A percentile compares a stretch with the other conserved stretches of the same genome.
Conservation (phyloP, 2,329 filamentous ascomycete species). For the Aspergillus terreus region DNA sequence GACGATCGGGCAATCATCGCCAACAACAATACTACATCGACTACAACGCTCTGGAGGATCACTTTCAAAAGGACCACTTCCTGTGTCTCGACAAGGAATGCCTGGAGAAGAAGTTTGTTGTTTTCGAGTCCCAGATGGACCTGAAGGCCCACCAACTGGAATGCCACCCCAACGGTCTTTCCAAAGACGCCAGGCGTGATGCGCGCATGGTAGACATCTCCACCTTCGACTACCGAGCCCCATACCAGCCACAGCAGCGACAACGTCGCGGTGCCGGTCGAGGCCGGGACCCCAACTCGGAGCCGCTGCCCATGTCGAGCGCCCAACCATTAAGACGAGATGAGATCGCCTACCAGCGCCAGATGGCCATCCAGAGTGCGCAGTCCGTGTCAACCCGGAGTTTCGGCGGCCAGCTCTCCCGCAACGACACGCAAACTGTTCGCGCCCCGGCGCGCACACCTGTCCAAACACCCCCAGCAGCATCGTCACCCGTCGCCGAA, state of each 20-base stretch:
- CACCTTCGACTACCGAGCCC: constrained; percentile 71
- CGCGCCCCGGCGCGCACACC: constrained; percentile 42
- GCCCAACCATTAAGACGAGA: constrained; percentile 79
- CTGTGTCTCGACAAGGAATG: constrained; percentile 82
- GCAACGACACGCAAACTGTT: constrained; percentile 44
- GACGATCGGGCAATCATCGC: constrained; percentile 52
- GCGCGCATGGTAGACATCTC: constrained; percentile 83
- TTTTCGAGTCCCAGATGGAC: constrained; percentile 93
- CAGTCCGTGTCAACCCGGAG: constrained; percentile 75
- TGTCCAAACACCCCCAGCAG: constrained; percentile 19
- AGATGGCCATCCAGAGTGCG: constrained; percentile 84
- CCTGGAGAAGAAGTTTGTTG: constrained; percentile 94
- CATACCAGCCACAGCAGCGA: constrained; percentile 62
- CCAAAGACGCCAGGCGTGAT: constrained; percentile 79
- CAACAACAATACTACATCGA: constrained; percentile 88
- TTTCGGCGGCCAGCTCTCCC: constrained; percentile 81
- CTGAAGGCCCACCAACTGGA: constrained; percentile 89
- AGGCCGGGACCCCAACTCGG: constrained; percentile 82
- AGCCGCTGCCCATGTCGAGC: constrained; percentile 70
- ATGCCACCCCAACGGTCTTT: constrained; percentile 72
- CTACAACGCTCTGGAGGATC: constrained; percentile 79
- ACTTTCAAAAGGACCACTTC: constrained; percentile 86
- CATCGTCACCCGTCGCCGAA: constrained; percentile 32
- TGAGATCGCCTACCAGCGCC: constrained; percentile 85
- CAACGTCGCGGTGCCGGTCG: constrained; percentile 60